Conservation (phyloP, 176 grass and related monocot genomes). For the Hsuehochloa calcarea region DNA sequence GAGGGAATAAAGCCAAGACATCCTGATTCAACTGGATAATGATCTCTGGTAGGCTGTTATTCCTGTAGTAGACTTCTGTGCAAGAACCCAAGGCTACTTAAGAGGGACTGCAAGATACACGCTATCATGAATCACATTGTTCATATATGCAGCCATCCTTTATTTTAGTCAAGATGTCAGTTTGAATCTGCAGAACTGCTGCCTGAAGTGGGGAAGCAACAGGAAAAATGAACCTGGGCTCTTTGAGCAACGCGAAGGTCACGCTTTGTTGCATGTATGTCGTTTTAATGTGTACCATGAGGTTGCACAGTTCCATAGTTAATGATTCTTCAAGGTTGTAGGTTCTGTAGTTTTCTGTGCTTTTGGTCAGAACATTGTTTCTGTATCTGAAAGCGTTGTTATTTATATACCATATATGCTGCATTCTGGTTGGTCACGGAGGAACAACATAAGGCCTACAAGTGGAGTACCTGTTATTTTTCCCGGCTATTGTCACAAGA, state of each 20-base stretch:
- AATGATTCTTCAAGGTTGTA: neutral
- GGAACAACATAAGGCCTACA: neutral
- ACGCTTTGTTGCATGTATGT: neutral
- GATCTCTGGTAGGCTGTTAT: neutral
- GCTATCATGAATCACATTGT: slow-evolving; percentile 2
- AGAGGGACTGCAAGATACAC: neutral
- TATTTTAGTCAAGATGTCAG: neutral
- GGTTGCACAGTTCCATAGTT: neutral
- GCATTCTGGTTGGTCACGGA: neutral
- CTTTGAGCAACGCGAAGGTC: neutral
- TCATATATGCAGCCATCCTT: neutral
- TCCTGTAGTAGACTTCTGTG: neutral
- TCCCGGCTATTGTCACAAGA: neutral
- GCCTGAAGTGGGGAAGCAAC: neutral
- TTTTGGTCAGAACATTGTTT: neutral
- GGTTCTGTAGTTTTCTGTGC: neutral
- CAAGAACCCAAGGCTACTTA: slow-evolving; percentile 11
- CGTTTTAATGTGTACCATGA: neutral
- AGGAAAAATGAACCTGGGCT: neutral
- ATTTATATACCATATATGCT: neutral
- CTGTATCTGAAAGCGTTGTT: neutral
- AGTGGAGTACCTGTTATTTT: neutral
- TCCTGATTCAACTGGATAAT: slow-evolving; percentile 18
- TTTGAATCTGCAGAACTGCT: neutral
- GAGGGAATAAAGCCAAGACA: slow-evolving; percentile 27